Percentiles rank a stretch among this genome's conserved stretches.
phyloP scores from a whole-genome alignment of 2,329 filamentous ascomycete genomes.

The Trichoderma sp. region DNA sequence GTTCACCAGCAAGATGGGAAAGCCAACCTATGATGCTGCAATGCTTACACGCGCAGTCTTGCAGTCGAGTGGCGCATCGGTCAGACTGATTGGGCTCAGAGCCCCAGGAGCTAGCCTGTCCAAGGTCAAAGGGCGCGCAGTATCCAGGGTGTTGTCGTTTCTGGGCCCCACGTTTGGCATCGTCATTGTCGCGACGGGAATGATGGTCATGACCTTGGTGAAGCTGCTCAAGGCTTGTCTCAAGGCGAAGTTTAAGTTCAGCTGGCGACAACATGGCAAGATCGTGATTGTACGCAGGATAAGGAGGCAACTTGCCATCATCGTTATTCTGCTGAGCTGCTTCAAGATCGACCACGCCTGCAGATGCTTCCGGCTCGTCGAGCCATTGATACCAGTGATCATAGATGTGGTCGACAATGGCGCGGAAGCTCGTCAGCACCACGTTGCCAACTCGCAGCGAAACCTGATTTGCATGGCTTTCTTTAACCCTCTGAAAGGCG shows the following conservation, averaged over 20 bases:
- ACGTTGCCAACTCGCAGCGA: not conserved
- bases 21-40: constrained; percentile 20
- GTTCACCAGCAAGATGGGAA: not conserved
- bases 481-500: not conserved
- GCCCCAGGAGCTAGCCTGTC: not conserved
- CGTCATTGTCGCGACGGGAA: not conserved
- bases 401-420: not conserved
- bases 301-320: not conserved
- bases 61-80: not conserved
- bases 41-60: constrained; percentile 18
- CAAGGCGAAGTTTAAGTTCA: not conserved
- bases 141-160: not conserved
- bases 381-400: constrained; percentile 1
- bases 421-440: not conserved
- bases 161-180: not conserved
- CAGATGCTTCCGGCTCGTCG: not conserved
- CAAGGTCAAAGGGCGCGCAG: not conserved
- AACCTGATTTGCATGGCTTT: not conserved
- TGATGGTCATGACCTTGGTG: not conserved
- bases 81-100: not conserved
- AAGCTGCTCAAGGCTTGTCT: not conserved
- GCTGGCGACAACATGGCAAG: not conserved
- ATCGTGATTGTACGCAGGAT: constrained; percentile 2
- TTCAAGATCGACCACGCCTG: not conserved
- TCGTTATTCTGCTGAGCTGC: not conserved